Evolutionary conservation across 495 filamentous ascomycete genomes (phyloP).

Genomic region (Glonium stellatum): DNA sequence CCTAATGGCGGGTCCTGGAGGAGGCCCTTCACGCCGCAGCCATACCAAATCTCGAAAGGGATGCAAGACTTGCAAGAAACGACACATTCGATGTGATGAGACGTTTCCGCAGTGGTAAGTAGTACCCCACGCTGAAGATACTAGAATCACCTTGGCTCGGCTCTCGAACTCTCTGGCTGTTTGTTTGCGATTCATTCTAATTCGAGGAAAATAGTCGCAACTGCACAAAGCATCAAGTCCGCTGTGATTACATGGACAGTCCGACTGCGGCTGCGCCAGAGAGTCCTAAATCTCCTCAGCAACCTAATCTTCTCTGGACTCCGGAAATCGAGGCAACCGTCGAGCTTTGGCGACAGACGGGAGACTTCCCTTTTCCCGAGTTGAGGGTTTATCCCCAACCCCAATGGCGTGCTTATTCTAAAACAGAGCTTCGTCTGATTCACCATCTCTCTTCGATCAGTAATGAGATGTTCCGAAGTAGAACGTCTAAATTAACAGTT

Average conservation of each 20-base stretch:
- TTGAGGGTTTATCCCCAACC: conserved; percentile 64
- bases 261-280: conserved; percentile 52
- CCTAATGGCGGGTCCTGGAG: conserved; percentile 66
- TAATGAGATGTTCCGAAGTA: conserved; percentile 67
- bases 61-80: conserved; percentile 93
- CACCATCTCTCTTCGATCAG: conserved; percentile 85
- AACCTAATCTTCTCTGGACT: conserved; percentile 74
- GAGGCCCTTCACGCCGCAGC: conserved; percentile 66
- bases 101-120: conserved; percentile 93
- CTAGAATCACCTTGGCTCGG: background rate
- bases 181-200: conserved; percentile 8
- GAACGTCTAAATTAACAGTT: conserved; percentile 71
- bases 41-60: conserved; percentile 98
- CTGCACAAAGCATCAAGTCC: conserved; percentile 96
- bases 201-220: conserved; percentile 61
- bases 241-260: conserved; percentile 92
- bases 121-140: conserved; percentile 33
- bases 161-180: too few relatives aligned
- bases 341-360: conserved; percentile 75
- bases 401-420: conserved; percentile 57
- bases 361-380: conserved; percentile 79
- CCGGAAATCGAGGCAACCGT: conserved; percentile 71
- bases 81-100: conserved; percentile 97
- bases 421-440: conserved; percentile 76
- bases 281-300: conserved; percentile 54